A percentile compares a stretch with the other conserved stretches of the same genome.
phyloP scores from a whole-genome alignment of 2,329 filamentous ascomycete genomes.

The Mycogone perniciosa region DNA sequence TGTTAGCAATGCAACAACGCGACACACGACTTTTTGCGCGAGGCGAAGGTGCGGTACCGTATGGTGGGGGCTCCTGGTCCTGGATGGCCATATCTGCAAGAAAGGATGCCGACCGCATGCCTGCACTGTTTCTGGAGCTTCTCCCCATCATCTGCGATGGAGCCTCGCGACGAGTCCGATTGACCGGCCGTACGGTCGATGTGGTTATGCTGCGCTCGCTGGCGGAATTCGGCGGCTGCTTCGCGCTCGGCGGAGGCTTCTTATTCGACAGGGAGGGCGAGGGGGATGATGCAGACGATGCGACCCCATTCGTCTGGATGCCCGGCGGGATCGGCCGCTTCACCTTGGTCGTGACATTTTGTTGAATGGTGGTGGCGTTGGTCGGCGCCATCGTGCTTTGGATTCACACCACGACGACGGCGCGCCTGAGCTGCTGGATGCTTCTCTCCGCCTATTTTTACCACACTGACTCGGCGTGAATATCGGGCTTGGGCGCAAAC shows the following conservation, averaged over 20 bases:
- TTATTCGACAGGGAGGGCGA: slow-evolving; percentile 52
- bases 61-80: slow-evolving; percentile 43
- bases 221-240: slow-evolving; percentile 30
- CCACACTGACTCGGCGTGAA: slow-evolving; percentile 9
- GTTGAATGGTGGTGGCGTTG: slow-evolving; percentile 41
- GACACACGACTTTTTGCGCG: not conserved
- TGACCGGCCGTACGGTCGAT: slow-evolving; percentile 43
- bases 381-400: slow-evolving; percentile 47
- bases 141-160: slow-evolving; percentile 38
- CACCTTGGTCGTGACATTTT: slow-evolving; percentile 48
- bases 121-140: slow-evolving; percentile 45
- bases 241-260: slow-evolving; percentile 42
- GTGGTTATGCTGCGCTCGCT: slow-evolving; percentile 33
- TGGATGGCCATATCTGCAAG: slow-evolving; percentile 36
- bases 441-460: not conserved
- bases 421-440: slow-evolving; percentile 5
- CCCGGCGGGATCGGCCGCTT: slow-evolving; percentile 62
- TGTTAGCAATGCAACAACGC: slow-evolving; percentile 17
- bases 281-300: slow-evolving; percentile 52
- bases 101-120: slow-evolving; percentile 43
- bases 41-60: slow-evolving; percentile 33
- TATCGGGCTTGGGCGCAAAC: slow-evolving; percentile 10
- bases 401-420: slow-evolving; percentile 19
- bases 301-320: slow-evolving; percentile 59
- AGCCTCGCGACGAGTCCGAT: slow-evolving; percentile 53